Evolutionary conservation across 75 land plant species (phyloP).

Genomic region (Isoetes taiwanensis): DNA sequence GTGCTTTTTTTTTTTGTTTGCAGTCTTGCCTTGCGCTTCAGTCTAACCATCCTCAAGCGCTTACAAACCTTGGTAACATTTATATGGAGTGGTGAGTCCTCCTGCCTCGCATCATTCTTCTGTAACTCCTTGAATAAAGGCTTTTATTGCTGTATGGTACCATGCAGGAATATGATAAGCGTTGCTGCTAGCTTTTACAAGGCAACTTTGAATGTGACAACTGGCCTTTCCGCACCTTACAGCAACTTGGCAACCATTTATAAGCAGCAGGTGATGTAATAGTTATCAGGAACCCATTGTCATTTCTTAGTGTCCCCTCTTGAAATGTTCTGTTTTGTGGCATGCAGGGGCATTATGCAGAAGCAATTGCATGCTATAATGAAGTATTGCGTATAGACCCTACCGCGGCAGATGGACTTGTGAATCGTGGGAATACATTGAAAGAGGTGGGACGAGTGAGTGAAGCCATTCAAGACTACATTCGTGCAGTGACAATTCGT

Average conservation of each 20-base stretch:
- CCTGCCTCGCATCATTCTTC: neutral
- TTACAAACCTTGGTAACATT: slow-evolving; percentile 94
- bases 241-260: slow-evolving; percentile 93
- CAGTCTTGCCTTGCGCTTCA: slow-evolving; percentile 83
- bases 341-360: slow-evolving; percentile 96
- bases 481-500: slow-evolving; percentile 65
- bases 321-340: neutral
- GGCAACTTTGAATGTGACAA: slow-evolving; percentile 80
- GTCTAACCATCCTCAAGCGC: slow-evolving; percentile 90
- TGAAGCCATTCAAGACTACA: slow-evolving; percentile 97
- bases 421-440: slow-evolving; percentile 89
- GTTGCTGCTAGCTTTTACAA: slow-evolving; percentile 83
- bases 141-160: neutral
- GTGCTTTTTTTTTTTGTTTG: neutral
- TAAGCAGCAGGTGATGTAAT: slow-evolving; percentile 83
- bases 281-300: neutral
- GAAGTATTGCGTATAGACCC: slow-evolving; percentile 97
- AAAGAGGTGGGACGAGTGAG: slow-evolving; percentile 92
- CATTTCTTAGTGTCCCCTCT: neutral
- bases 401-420: slow-evolving; percentile 91
- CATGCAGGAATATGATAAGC: slow-evolving; percentile 68
- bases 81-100: slow-evolving; percentile 85
- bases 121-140: neutral
- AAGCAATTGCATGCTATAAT: slow-evolving; percentile 96
- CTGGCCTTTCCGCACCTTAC: slow-evolving; percentile 93